Evolutionary conservation across 441 rosid genomes (phyloP), one percentile per base, ranked within the genome.

Genomic region (Codiaeum variegatum): DNA sequence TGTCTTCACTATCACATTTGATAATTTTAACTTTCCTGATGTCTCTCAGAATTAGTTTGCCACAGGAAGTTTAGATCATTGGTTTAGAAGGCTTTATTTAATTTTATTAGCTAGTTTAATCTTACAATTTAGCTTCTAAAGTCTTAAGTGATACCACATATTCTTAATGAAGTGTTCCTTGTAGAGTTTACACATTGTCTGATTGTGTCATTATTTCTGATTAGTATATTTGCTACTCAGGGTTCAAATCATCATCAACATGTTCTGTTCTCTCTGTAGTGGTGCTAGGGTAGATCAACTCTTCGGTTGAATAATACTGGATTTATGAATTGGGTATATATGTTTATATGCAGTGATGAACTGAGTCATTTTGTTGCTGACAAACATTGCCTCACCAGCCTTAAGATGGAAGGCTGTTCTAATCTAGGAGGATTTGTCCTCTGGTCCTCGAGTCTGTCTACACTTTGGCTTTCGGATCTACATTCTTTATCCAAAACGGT

Each of bases 321-420:
- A 59, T 29, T 75, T 16, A 46, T 69, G 13, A 40, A 54, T 28
- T 26, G 42, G 29, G 64, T 79, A 34, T 23, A 34, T 74, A 62
- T 83, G 59, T 40, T 74, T 59, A 21, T 72, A 51, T 83, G 79
- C 79, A 93, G 99, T 44, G 92, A 91, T 81, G 99, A 93, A 79
- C 66, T 95, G 71, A 84, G 86, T 79, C 97, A 97, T 59, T 95
- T 93, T 91, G 97, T 95, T 75, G 91, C 98, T 58, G 90, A 90
- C 77, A 93, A 87, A 77, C 91, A 88, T 74, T 90, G 95, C 79
- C 91, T 91, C 21, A 78, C 80, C 70, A 85, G 80, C 80, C 91
- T 95, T 76, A 93, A 91, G 88, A 90, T 95, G 97, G 96, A 91
- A 81, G 97, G 98, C 19, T 93, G 98, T 80, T 83, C 92, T 66